A percentile compares a stretch with the other conserved stretches of the same genome.
Conservation (phyloP, 2,329 filamentous ascomycete species). For the Fusarium clavum region DNA sequence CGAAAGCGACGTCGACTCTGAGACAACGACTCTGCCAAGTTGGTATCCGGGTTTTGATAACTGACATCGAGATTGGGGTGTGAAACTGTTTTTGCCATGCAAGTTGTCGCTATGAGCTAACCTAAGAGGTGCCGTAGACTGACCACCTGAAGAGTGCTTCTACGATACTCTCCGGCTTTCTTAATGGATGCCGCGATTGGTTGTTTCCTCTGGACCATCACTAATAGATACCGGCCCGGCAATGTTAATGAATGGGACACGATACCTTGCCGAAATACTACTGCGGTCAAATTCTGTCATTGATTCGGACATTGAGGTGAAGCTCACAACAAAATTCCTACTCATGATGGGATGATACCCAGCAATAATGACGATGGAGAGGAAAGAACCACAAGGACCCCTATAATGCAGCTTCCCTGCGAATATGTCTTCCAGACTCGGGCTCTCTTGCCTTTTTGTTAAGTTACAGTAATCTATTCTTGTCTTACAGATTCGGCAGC, state of each 20-base stretch:
- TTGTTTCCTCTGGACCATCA: background rate
- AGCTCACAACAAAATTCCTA: background rate
- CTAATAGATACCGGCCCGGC: background rate
- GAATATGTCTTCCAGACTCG: background rate
- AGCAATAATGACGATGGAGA: background rate
- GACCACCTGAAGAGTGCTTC: background rate
- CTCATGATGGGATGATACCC: background rate
- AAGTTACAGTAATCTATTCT: background rate
- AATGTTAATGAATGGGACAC: background rate
- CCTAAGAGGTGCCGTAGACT: background rate
- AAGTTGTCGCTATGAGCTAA: background rate
- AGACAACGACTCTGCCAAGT: conserved; percentile 1
- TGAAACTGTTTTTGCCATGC: background rate
- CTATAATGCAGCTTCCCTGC: background rate
- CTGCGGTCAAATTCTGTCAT: background rate
- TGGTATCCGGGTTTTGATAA: background rate
- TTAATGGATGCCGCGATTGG: conserved; percentile 1
- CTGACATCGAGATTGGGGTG: background rate
- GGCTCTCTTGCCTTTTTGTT: background rate
- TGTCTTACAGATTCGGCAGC: conserved; percentile 4
- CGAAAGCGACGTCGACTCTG: background rate
- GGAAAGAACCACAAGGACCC: background rate
- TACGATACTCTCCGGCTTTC: background rate
- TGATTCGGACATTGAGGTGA: background rate
- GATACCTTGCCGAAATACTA: background rate